Conservation (phyloP, 192 early-diverging fungal species). For the Chytriomyces sp. region DNA sequence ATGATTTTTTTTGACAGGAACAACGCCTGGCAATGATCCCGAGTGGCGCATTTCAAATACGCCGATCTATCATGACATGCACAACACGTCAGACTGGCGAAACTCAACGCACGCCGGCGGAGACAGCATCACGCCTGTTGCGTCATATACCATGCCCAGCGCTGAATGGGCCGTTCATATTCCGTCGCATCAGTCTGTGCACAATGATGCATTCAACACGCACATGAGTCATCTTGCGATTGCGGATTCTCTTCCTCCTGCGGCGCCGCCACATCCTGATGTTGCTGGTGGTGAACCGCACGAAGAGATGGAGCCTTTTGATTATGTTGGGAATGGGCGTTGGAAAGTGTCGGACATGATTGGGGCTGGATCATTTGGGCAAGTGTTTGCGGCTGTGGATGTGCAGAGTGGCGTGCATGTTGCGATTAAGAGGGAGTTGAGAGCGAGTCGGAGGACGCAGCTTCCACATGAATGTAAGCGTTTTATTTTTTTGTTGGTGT, state of each 20-base stretch:
- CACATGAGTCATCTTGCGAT: not conserved
- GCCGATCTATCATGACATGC: not conserved
- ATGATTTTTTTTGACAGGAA: too few relatives aligned
- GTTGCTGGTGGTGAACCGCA: not conserved
- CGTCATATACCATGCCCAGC: not conserved
- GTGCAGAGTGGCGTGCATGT: constrained; percentile 37
- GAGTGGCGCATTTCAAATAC: constrained; percentile 15
- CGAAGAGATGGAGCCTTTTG: not conserved
- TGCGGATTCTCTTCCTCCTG: not conserved
- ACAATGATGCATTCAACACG: not conserved
- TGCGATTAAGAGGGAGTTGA: constrained; percentile 51
- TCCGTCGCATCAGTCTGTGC: not conserved
- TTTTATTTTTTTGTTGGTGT: constrained; percentile 23
- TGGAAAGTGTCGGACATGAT: constrained; percentile 45
- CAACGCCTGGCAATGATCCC: not conserved
- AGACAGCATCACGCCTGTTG: not conserved
- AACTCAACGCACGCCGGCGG: not conserved
- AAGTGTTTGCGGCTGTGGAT: constrained; percentile 51
- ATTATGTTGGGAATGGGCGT: constrained; percentile 32
- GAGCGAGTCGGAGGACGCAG: not conserved
- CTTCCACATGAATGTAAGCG: constrained; percentile 36
- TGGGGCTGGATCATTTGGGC: constrained; percentile 53
- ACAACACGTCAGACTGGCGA: not conserved
- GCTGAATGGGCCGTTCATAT: not conserved
- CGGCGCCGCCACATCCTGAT: not conserved